Evolutionary conservation across 2,329 filamentous ascomycete genomes (phyloP).

Genomic region (Pseudogymnoascus sp.): DNA sequence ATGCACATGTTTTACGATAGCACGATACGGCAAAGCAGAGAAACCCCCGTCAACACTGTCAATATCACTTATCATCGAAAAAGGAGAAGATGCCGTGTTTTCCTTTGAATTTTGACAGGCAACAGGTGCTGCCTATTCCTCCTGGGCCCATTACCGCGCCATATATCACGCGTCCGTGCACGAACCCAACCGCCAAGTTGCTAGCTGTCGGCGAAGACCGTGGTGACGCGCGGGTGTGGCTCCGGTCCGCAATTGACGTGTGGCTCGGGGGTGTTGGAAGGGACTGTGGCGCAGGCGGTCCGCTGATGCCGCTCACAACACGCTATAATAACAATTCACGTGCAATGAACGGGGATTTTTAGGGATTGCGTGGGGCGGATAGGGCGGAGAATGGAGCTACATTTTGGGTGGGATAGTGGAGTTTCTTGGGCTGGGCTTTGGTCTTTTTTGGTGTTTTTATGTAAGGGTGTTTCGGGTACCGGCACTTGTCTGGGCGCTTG

Average conservation of each 20-base stretch:
- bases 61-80: too few species aligned
- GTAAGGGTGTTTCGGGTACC: slow-evolving; percentile 1
- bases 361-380: neutral
- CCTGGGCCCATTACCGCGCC: neutral
- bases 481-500: neutral
- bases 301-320: neutral
- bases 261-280: neutral
- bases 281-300: neutral
- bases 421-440: too few species aligned
- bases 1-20: neutral
- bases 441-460: neutral
- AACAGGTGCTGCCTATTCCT: neutral
- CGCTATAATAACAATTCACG: neutral
- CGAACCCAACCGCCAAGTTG: neutral
- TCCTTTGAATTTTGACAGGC: neutral
- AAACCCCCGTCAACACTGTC: neutral
- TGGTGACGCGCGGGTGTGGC: neutral
- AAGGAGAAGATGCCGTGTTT: too few species aligned
- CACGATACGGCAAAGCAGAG: neutral
- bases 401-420: neutral
- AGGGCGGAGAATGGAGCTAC: neutral
- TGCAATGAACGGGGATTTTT: neutral
- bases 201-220: neutral
- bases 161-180: neutral
- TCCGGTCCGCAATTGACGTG: neutral